Base-by-base conservation (phyloP, 495 filamentous ascomycete species). In the Penicillium roqueforti region DNA sequence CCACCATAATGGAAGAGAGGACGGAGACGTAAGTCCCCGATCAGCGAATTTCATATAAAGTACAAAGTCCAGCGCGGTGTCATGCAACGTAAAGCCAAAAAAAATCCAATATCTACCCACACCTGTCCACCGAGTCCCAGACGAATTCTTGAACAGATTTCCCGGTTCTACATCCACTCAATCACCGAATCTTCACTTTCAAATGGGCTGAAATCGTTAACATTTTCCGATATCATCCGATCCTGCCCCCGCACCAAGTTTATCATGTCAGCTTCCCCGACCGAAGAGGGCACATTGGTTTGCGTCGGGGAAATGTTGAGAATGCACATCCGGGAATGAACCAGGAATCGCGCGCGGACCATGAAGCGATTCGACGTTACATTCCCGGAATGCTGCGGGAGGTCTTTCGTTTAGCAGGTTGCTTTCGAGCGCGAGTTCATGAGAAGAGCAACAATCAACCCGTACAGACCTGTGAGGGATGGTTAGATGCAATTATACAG, bases 381-480 rank as follows among this genome's bases (percentile, higher is more conserved):
- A 23, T 28, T 55, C 54, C 55, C 51, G 47, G 37, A 19, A 43
- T 56, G 58, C 56, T 40, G 49, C 43, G 61, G 58, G 37, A 38
- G 25, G 36, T 18, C 43, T 36, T 46, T 53, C 50, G 46, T 59
- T 62, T 75, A 73, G 61, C 72, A 75, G 19, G 3, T 14, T 53
- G 57, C 65, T 41, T 70, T 71, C n/a, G 74, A 68, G 55, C 72
- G 73, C 32, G 92, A 91, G 87, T 97, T 98, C 93, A 98, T 97
- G 62, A 98, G 86, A 61, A 98, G 87, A 55, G 93, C 93, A 56
- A 98, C 93, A 68, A 98, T 98, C 62, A 98, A 79, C 61, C 93
- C 93, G 78, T 98, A 98, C 41, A 98, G 88, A 89, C 89, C 87
- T 90, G 57, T 20, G 31, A 50, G 6, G 0, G 26, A 20, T 47